A percentile compares a stretch with the other conserved stretches of the same genome.
Evolutionary conservation across 495 filamentous ascomycete species (phyloP).

Genomic region (Rhypophila decipiens): DNA sequence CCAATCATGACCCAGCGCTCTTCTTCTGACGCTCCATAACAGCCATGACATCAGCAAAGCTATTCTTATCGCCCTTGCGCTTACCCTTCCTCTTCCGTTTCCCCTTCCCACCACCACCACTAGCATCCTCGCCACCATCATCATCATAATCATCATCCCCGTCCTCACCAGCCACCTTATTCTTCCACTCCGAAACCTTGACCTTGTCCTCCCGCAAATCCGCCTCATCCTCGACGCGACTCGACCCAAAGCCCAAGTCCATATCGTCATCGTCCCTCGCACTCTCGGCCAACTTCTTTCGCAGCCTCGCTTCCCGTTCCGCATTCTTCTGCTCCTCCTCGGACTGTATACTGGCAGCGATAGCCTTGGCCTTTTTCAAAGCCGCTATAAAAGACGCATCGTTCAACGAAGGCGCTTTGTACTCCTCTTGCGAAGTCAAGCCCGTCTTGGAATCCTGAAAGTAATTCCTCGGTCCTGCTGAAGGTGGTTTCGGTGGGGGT

Average conservation of each 20-base stretch:
- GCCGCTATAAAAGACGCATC: constrained; percentile 81
- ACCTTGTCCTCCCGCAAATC: constrained; percentile 53
- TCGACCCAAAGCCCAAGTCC: constrained; percentile 89
- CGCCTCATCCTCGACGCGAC: constrained; percentile 72
- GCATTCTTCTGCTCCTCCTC: constrained; percentile 40
- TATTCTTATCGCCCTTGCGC: constrained; percentile 79
- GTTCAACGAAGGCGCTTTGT: constrained; percentile 50
- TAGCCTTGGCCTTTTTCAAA: constrained; percentile 72
- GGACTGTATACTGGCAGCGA: constrained; percentile 48
- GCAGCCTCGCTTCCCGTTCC: constrained; percentile 55
- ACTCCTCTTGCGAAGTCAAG: constrained; percentile 34
- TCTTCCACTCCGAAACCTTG: constrained; percentile 61
- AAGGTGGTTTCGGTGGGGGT: constrained; percentile 22
- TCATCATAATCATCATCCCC: constrained; percentile 38
- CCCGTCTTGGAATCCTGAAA: constrained; percentile 49
- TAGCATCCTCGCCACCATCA: constrained; percentile 41
- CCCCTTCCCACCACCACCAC: constrained; percentile 41
- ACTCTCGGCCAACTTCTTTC: constrained; percentile 66
- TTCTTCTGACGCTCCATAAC: constrained; percentile 62
- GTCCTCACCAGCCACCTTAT: constrained; percentile 42
- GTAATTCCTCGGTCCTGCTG: constrained; percentile 46
- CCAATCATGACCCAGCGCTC: too few species aligned
- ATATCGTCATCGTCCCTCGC: constrained; percentile 86
- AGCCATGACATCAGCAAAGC: constrained; percentile 69
- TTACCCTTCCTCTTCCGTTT: constrained; percentile 78